Percentiles rank a stretch among this genome's conserved stretches.
These are phyloP conservation scores for Xylaria curta DNA, from an alignment of 495 filamentous ascomycete species.

Conservation along the genomic window DNA sequence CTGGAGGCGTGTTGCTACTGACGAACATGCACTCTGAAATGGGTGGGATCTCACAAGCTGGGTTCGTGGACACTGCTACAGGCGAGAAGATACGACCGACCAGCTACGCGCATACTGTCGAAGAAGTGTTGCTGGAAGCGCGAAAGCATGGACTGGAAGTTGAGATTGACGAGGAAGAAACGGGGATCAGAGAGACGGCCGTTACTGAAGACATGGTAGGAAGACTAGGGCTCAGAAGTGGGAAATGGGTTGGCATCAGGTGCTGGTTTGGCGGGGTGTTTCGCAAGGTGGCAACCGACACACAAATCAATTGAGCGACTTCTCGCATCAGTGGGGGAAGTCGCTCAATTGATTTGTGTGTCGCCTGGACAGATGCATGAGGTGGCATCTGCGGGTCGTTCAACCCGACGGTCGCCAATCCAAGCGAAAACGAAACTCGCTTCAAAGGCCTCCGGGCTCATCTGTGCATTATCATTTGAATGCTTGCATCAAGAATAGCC, in stretches of 20 bases:
- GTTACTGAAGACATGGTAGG: constrained; percentile 59
- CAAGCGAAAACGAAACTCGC: too few species aligned
- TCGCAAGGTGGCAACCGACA: constrained; percentile 41
- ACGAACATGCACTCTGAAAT: constrained; percentile 81
- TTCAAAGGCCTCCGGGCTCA: too few species aligned
- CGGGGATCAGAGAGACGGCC: constrained; percentile 51
- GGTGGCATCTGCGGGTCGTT: too few species aligned
- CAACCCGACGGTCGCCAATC: too few species aligned
- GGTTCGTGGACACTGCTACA: constrained; percentile 64
- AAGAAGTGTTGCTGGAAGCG: constrained; percentile 63
- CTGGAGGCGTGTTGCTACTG: constrained; percentile 62
- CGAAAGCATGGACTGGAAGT: constrained; percentile 59
- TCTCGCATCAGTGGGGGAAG: too few species aligned
- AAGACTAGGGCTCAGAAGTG: constrained; percentile 62
- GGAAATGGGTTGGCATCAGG: constrained; percentile 71
- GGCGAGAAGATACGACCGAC: constrained; percentile 67
- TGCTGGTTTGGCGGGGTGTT: constrained; percentile 72
- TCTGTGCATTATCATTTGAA: too few species aligned
- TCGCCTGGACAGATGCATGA: too few species aligned
- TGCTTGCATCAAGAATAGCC: too few species aligned
- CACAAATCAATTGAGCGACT: too few species aligned
- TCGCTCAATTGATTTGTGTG: too few species aligned
- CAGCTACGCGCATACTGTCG: constrained; percentile 64
- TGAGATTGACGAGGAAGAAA: constrained; percentile 32
- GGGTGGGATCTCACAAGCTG: constrained; percentile 68